Evolutionary conservation across 352 stramenopile genomes (phyloP), one percentile per base, ranked within the genome.

Genomic region (Phytophthora litchii): DNA sequence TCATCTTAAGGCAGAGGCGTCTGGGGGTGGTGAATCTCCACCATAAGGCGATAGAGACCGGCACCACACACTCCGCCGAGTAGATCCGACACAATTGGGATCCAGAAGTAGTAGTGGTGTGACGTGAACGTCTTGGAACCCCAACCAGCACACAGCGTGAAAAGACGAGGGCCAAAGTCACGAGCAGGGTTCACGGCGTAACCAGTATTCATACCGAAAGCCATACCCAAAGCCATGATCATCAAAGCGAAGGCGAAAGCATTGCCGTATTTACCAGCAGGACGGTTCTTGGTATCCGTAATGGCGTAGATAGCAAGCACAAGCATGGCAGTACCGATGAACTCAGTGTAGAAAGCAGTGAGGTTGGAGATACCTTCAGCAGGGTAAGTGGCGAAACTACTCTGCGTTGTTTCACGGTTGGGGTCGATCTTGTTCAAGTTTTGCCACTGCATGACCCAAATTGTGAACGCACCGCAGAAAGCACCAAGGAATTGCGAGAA

Each of bases 181-280:
- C 70, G 70, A 16, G 72, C 72, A 8, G 72, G 72, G 46, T 80
- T 80, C 17, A 80, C 60, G 2, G 72, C 68, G 53, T 68, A 73
- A 19, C 64, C 62, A 27, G 23, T 27, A 5, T 27, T 27, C 23
- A 27, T 27, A 9, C 76, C 79, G 46, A 89, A 82, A 2, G 74
- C 72, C 69, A 88, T 85, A 49, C 78, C 74, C 41, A 89, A 53
- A 7, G 63, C 74, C 50, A 75, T 72, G 61, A 88, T 76, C 29
- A 88, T 67, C 21, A 83, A 14, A 36, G 67, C 72, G 37, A 81
- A 71, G 4, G 74, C 59, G 31, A 75, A 62, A 2, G 79, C 74
- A 13, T 63, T 55, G 38, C 46, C 61, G 41, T 61, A 62, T 1
- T 66, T 36, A 13, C 64, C 67, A 3, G 74, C 71, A 0, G 76